Base-by-base conservation (phyloP, 345 rosid genomes). In the Moricandia arvensis region DNA sequence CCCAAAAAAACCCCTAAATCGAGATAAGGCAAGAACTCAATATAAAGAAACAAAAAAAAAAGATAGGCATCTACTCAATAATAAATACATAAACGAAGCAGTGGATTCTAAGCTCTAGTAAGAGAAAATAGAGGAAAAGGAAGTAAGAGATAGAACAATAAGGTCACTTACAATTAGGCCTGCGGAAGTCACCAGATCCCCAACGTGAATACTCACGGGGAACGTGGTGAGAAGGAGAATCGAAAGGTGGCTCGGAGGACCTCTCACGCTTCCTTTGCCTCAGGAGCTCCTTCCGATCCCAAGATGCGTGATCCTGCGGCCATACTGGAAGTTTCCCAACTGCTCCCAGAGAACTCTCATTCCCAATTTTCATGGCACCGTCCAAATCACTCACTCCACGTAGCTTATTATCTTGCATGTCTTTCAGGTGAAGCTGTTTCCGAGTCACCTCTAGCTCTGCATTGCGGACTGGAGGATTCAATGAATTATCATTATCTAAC, bases 281-380 rank as follows among this genome's bases (percentile, higher is more conserved):
- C 2, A 35, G 38, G 38, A 8, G 38, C 38, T 35, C 38, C 38
- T 35, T 35, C 38, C 10, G 38, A 35, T 35, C 38, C 38, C 38
- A 35, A 35, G 38, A 35, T 35, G 38, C 9, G 38, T 35, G 38
- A 35, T 35, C 38, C 38, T 35, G 38, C 38, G 38, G 38, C 97
- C 99, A 93, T 79, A 82, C 83, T 9, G 87, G 83, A 75, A 86
- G 86, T 74, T 89, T 91, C 89, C 94, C 94, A 41, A 64, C 6
- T 4, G 85, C 63, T 29, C 81, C 81, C 0, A 82, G 63, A 10
- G 89, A 85, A 77, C 27, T 86, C 74, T 89, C 94, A 63, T 71
- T 84, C 45, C 78, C 92, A 81, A 78, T 68, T 75, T 71, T 86
- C 70, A 67, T 86, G 63, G 83, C 84, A 60, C 82, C 55, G 63